A percentile compares a stretch with the other conserved stretches of the same genome.
These are phyloP conservation scores for Sphaerulina populicola DNA, from an alignment of 2,329 filamentous ascomycete species.

Conservation along the genomic window DNA sequence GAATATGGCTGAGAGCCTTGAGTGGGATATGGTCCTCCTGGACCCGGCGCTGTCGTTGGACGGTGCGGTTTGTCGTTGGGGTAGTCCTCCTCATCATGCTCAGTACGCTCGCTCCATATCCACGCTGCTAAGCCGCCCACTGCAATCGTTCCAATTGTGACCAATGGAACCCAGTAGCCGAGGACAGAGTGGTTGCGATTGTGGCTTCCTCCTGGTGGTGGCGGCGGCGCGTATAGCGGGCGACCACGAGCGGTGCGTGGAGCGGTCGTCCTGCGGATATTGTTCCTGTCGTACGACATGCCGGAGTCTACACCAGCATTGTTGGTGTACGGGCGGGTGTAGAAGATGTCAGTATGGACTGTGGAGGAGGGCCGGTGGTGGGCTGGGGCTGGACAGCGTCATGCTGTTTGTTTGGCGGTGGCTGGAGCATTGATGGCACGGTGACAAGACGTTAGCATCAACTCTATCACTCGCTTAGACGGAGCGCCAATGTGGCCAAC, in stretches of 20 bases:
- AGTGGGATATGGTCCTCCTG: constrained; percentile 17
- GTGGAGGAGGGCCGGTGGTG: background rate
- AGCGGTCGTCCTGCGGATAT: constrained; percentile 35
- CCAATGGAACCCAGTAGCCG: constrained; percentile 83
- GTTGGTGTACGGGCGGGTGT: background rate
- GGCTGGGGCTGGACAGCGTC: background rate
- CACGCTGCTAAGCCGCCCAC: constrained; percentile 80
- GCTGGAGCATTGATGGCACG: no score
- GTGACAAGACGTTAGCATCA: no score
- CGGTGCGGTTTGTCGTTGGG: constrained; percentile 33
- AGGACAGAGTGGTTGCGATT: constrained; percentile 52
- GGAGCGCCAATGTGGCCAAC: no score
- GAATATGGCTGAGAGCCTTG: constrained; percentile 24
- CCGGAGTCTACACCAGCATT: constrained; percentile 5
- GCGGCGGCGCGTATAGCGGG: constrained; percentile 33
- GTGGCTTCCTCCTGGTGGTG: constrained; percentile 30
- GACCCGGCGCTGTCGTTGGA: constrained; percentile 17
- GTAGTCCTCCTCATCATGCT: constrained; percentile 61
- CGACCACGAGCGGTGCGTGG: constrained; percentile 43
- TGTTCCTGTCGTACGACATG: constrained; percentile 47
- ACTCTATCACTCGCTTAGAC: no score
- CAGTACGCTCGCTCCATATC: constrained; percentile 83
- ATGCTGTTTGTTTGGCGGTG: no score
- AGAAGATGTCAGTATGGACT: no score
- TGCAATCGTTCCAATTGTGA: constrained; percentile 77